Evolutionary conservation across 495 filamentous ascomycete species (phyloP), one percentile per base, ranked within the genome.

Genomic region (Hypoxylon rickii): DNA sequence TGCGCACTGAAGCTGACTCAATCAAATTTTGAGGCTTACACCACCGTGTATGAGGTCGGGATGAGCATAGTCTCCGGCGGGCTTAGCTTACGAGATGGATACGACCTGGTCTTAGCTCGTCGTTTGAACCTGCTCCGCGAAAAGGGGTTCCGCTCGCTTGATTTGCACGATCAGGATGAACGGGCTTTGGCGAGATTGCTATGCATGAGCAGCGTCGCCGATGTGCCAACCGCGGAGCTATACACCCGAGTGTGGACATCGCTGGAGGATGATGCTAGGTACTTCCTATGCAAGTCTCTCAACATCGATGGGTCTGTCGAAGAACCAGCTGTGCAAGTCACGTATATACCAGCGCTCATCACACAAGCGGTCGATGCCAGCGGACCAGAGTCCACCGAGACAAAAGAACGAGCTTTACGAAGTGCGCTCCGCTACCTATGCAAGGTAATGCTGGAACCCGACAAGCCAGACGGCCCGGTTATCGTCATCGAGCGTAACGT

Each of bases 301-400:
- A 72, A 74, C 43, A 45, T 69, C 10, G 69, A 74, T 22, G 71
- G 71, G 6, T 41, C 42, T 20, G 54, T 55, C 34, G 52, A 48
- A 1, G 20, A 66, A 21, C 67, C 67, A 24, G 71, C 68, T 7
- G 64, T 74, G 32, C 68, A 69, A n/a, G 67, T 68, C 15, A 73
- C 70, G 6, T 74, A 74, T 19, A 63, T 67, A 44, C 65, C 72
- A 20, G 67, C 69, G 8, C 56, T 74, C 1, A 55, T 74, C 17
- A 61, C 44, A 2, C 56, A 59, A 6, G 64, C 51, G 7, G 47
- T 61, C 18, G 41, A 58, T 24, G 26, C 37, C 13, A 37, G 3
- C 12, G 48, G 60, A 4, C 50, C 51, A 3, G 40, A 19, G 29
- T 36, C 50, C 7, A 32, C 11, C 7, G 51, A 61, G 3, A 13